These are phyloP conservation scores for Solanum arcanum DNA, from an alignment of 257 asterid species.

Conservation along the genomic window DNA sequence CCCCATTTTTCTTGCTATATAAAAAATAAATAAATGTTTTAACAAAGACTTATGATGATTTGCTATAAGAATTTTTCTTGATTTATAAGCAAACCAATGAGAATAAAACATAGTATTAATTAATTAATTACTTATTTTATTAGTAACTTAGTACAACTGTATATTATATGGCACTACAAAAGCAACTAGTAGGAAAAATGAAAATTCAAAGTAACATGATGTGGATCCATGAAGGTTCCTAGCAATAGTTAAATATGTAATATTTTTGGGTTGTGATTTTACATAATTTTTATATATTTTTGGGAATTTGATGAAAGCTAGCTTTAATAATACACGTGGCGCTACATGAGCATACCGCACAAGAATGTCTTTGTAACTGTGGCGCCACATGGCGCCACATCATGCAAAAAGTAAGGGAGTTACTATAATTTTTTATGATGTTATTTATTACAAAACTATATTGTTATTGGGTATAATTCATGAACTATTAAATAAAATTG, in stretches of 20 bases:
- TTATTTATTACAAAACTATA: too few relatives aligned
- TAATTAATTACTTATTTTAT: background rate
- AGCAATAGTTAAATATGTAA: background rate
- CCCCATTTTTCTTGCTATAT: conserved; percentile 18
- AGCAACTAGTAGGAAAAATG: background rate
- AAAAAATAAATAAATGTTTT: background rate
- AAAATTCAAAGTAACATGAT: background rate
- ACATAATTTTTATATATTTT: background rate
- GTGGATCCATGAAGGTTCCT: background rate
- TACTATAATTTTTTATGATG: background rate
- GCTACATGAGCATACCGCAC: background rate
- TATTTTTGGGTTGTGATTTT: background rate
- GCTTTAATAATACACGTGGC: background rate
- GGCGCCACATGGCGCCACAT: background rate
- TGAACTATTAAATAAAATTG: background rate
- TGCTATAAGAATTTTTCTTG: background rate
- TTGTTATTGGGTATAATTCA: background rate
- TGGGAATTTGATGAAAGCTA: background rate
- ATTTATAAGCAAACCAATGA: background rate
- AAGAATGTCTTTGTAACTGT: background rate
- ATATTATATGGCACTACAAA: background rate
- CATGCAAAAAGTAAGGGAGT: background rate
- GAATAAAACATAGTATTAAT: background rate
- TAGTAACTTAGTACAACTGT: background rate
- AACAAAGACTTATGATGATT: background rate